Conservation (phyloP, 495 filamentous ascomycete species). For the Cenococcum geophilum region DNA sequence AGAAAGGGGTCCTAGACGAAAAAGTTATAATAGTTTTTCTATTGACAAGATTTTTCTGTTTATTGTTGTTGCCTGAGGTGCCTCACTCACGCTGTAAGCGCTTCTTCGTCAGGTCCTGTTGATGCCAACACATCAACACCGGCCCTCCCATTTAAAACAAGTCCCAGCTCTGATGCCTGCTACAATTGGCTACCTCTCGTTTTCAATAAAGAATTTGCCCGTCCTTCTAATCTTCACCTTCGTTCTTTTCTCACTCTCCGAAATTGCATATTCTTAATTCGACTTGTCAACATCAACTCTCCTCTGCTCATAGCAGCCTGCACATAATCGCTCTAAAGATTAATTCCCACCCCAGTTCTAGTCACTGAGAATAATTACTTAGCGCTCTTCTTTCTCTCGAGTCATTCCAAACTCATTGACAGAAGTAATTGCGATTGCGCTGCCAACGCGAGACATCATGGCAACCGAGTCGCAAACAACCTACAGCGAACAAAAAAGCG, state of each 20-base stretch:
- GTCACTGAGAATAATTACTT: too few relatives aligned
- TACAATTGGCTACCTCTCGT: not conserved
- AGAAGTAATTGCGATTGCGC: not conserved
- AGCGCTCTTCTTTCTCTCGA: too few relatives aligned
- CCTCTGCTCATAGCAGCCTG: too few relatives aligned
- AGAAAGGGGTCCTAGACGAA: not conserved
- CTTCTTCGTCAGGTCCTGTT: not conserved
- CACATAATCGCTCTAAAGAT: too few relatives aligned
- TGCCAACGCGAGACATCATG: slow-evolving; percentile 7
- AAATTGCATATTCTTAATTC: too few relatives aligned
- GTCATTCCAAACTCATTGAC: not conserved
- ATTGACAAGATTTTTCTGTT: not conserved
- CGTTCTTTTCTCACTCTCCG: not conserved
- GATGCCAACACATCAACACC: not conserved
- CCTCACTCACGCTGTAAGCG: not conserved
- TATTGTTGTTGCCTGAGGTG: not conserved
- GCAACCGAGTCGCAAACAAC: not conserved
- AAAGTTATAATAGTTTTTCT: not conserved
- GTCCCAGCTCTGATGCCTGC: not conserved
- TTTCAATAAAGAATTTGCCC: not conserved
- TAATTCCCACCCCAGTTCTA: too few relatives aligned
- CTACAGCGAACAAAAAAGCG: slow-evolving; percentile 13
- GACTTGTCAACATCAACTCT: too few relatives aligned
- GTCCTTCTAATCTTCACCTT: not conserved
- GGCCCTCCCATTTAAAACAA: not conserved